These are phyloP conservation scores for Pseudonitzschia multiseries DNA, from an alignment of 108 stramenopile species.

Conservation along the genomic window DNA sequence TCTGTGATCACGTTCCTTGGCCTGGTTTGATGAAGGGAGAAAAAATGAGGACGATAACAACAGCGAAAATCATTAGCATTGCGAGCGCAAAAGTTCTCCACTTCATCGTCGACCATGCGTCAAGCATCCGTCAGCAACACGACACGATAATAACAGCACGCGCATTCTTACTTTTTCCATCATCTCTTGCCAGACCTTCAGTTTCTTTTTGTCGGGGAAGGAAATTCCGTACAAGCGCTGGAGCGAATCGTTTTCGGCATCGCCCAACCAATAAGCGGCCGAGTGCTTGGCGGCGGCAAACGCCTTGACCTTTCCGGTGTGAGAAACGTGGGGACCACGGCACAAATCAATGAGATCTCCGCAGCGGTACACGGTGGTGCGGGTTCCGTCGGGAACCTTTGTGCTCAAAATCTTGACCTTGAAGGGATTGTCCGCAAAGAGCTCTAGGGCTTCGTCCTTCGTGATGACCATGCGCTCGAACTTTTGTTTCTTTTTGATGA, in stretches of 20 bases:
- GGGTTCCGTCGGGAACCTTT: slow-evolving; percentile 93
- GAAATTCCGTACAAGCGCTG: slow-evolving; percentile 98
- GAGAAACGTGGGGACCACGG: slow-evolving; percentile 95
- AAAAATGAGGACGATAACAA: slow-evolving; percentile 1
- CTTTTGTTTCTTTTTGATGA: slow-evolving; percentile 94
- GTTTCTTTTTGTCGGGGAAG: slow-evolving; percentile 97
- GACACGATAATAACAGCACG: no score
- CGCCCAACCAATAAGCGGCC: slow-evolving; percentile 97
- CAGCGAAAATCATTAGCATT: background rate
- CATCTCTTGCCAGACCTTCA: slow-evolving; percentile 95
- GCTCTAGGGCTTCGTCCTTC: slow-evolving; percentile 95
- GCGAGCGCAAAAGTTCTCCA: no score
- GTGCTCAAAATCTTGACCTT: slow-evolving; percentile 92
- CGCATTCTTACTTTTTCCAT: slow-evolving; percentile 75
- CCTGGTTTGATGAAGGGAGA: slow-evolving; percentile 60
- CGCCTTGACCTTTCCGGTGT: slow-evolving; percentile 94
- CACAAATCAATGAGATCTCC: slow-evolving; percentile 98
- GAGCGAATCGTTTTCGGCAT: slow-evolving; percentile 95
- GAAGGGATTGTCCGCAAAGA: slow-evolving; percentile 98
- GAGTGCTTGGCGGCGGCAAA: slow-evolving; percentile 91
- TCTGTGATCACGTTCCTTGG: slow-evolving; percentile 97
- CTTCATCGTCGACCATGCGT: no score
- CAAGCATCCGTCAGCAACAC: no score
- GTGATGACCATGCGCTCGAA: slow-evolving; percentile 98
- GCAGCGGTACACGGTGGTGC: slow-evolving; percentile 97